Evolutionary conservation across 2,329 filamentous ascomycete genomes (phyloP).

Genomic region (Epichloe aotearoae): DNA sequence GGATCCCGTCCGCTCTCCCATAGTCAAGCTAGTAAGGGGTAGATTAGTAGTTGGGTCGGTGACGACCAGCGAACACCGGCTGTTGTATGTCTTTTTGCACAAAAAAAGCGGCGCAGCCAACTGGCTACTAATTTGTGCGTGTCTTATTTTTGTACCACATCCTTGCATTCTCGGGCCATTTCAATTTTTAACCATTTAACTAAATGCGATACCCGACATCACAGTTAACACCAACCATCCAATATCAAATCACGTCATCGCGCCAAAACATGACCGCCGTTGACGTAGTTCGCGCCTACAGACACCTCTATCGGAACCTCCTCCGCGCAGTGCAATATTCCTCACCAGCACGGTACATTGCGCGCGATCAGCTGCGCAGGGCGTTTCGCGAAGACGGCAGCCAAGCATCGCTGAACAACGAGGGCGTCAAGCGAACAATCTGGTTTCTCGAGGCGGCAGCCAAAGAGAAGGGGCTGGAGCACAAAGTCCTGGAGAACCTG

Average conservation of each 20-base stretch:
- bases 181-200: too few relatives aligned
- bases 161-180: too few relatives aligned
- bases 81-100: too few relatives aligned
- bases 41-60: too few relatives aligned
- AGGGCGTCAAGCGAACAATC: constrained; percentile 49
- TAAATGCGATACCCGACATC: too few relatives aligned
- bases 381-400: constrained; percentile 37
- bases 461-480: constrained; percentile 52
- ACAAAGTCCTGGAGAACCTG: constrained; percentile 58
- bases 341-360: constrained; percentile 50
- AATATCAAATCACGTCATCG: neutral
- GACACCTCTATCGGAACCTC: constrained; percentile 51
- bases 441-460: constrained; percentile 58
- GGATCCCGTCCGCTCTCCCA: too few relatives aligned
- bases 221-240: too few relatives aligned
- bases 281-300: constrained; percentile 51
- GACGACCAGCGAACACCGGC: too few relatives aligned
- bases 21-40: too few relatives aligned
- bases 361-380: constrained; percentile 43
- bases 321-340: constrained; percentile 63
- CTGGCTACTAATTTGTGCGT: too few relatives aligned
- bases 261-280: constrained; percentile 12
- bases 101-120: too few relatives aligned
- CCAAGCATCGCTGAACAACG: constrained; percentile 27
- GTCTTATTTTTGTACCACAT: too few relatives aligned